Percentiles rank a stretch among this genome's conserved stretches.
Evolutionary conservation across 768 basidiomycete genomes (phyloP).

Genomic region (Sarcodon sp.): DNA sequence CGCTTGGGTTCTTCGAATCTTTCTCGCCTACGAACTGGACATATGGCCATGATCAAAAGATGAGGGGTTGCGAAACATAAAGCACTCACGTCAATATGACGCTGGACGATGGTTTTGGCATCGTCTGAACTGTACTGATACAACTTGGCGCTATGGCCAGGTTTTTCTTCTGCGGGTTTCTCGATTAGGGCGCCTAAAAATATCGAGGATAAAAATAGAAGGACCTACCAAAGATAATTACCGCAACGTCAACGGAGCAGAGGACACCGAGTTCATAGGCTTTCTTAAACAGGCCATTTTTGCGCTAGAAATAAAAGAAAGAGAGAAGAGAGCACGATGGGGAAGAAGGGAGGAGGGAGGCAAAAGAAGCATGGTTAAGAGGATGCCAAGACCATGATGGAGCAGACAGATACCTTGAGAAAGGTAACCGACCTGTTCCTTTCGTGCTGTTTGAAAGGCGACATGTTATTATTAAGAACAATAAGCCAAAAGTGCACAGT

Average conservation of each 20-base stretch:
- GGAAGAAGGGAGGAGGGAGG: conserved; percentile 7
- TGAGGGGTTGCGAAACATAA: conserved; percentile 1
- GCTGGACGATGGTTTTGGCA: conserved; percentile 55
- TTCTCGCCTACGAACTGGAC: conserved; percentile 37
- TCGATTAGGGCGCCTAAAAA: not conserved
- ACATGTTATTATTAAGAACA: conserved; percentile 2
- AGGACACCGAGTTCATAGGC: conserved; percentile 86
- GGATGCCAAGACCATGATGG: conserved; percentile 41
- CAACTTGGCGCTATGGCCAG: conserved; percentile 69
- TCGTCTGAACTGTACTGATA: conserved; percentile 74
- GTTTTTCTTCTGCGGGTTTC: conserved; percentile 45
- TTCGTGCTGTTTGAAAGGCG: conserved; percentile 59
- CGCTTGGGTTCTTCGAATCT: conserved; percentile 34
- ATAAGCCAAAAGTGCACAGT: conserved; percentile 7
- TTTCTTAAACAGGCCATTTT: conserved; percentile 86
- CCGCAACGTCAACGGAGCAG: conserved; percentile 80
- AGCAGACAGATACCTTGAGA: conserved; percentile 54
- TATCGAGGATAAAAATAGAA: conserved; percentile 27
- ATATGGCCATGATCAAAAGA: not conserved
- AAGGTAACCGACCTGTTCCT: conserved; percentile 87
- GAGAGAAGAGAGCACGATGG: conserved; percentile 3
- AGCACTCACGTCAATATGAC: conserved; percentile 39
- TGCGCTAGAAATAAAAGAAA: conserved; percentile 56
- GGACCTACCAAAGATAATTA: conserved; percentile 67
- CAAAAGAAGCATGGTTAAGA: conserved; percentile 24